Conservation (phyloP, 495 filamentous ascomycete species). For the Pyrenopolyporus hunteri region DNA sequence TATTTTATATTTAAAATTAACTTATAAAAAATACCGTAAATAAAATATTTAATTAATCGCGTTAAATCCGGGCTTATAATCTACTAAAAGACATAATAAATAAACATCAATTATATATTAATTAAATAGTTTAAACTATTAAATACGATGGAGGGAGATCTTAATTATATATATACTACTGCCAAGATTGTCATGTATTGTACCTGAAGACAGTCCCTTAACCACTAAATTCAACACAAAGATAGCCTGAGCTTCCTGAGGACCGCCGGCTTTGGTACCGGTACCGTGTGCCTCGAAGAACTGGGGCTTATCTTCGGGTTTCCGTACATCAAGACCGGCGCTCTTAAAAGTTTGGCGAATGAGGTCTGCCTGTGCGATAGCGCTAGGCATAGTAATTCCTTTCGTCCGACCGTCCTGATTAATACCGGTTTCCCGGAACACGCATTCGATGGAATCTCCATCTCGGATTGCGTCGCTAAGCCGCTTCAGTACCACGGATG, state of each 20-base stretch:
- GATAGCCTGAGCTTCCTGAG: conserved; percentile 55
- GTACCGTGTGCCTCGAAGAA: conserved; percentile 39
- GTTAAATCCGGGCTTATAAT: too few species aligned
- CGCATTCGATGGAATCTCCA: conserved; percentile 54
- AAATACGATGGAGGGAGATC: too few species aligned
- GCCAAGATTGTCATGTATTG: too few species aligned
- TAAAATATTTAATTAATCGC: too few species aligned
- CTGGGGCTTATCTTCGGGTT: not conserved
- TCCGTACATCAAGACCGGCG: conserved; percentile 41
- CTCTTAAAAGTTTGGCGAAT: conserved; percentile 49
- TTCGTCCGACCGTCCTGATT: conserved; percentile 56
- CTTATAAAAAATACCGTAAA: too few species aligned
- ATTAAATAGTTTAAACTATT: too few species aligned
- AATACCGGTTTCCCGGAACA: conserved; percentile 56
- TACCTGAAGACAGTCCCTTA: too few species aligned
- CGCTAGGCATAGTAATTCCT: conserved; percentile 56
- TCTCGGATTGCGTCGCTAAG: conserved; percentile 51
- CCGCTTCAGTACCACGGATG: conserved; percentile 56
- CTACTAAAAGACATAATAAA: too few species aligned
- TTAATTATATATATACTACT: too few species aligned
- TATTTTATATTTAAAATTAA: too few species aligned
- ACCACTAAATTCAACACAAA: too few species aligned
- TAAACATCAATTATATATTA: too few species aligned
- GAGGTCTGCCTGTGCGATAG: conserved; percentile 51
- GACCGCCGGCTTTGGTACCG: conserved; percentile 54